These are phyloP conservation scores for Exophiala xenobiotica DNA, from an alignment of 2,329 filamentous ascomycete species.

Conservation along the genomic window DNA sequence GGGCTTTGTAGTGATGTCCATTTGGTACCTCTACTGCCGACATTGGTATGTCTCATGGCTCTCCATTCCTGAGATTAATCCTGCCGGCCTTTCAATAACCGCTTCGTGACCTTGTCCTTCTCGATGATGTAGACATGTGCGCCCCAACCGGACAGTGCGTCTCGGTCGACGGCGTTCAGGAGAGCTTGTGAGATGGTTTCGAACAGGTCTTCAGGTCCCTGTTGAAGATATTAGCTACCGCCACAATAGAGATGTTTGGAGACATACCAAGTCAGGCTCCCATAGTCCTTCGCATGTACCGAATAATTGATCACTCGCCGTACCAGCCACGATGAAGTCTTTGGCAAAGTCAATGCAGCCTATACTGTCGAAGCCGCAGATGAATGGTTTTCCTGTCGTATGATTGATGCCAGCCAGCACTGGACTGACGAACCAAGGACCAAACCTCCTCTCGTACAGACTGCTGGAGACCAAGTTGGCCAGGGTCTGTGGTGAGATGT, in stretches of 20 bases:
- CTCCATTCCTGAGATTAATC: constrained; percentile 71
- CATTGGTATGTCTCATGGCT: no score
- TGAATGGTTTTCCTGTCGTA: constrained; percentile 92
- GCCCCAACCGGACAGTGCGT: constrained; percentile 96
- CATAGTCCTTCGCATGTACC: constrained; percentile 97
- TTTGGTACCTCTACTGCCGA: no score
- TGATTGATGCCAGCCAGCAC: constrained; percentile 94
- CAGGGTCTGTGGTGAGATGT: constrained; percentile 91
- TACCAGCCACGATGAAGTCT: constrained; percentile 98
- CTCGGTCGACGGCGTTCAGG: constrained; percentile 92
- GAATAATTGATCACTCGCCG: constrained; percentile 94
- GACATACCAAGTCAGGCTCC: constrained; percentile 89
- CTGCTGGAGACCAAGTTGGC: constrained; percentile 90
- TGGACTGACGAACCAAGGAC: constrained; percentile 92
- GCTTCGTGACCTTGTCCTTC: constrained; percentile 99
- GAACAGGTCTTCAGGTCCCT: constrained; percentile 92
- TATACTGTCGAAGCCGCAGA: constrained; percentile 98
- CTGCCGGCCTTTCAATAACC: constrained; percentile 95
- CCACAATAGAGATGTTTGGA: constrained; percentile 6
- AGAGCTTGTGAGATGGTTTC: constrained; percentile 97
- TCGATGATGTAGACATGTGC: constrained; percentile 99
- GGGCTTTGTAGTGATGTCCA: no score
- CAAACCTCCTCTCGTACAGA: constrained; percentile 94
- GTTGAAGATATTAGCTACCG: constrained; percentile 9
- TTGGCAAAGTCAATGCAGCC: constrained; percentile 99